Percentiles rank a stretch among this genome's conserved stretches.
These are phyloP conservation scores for Rhazya stricta DNA, from an alignment of 257 asterid species.

Conservation along the genomic window DNA sequence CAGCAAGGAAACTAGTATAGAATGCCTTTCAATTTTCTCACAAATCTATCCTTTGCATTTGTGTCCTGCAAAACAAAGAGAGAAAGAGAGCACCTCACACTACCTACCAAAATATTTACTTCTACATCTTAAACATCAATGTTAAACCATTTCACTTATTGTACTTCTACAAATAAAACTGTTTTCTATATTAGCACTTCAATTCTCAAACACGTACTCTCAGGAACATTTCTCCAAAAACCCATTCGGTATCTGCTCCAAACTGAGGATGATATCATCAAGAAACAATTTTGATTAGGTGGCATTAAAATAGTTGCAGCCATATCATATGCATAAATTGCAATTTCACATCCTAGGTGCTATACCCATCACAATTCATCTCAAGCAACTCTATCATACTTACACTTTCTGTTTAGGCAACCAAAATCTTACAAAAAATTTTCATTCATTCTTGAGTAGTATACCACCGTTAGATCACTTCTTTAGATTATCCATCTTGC, in stretches of 20 bases:
- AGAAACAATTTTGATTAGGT: not conserved
- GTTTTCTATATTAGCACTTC: not conserved
- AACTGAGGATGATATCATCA: not conserved
- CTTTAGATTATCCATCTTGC: not conserved
- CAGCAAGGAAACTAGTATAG: not conserved
- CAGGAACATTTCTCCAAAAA: not conserved
- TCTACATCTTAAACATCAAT: not conserved
- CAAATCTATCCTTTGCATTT: not conserved
- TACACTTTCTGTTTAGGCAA: not conserved
- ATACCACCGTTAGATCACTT: no score
- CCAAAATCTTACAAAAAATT: not conserved
- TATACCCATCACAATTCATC: not conserved
- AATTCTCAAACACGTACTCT: no score
- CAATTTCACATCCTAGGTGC: not conserved
- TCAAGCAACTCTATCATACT: not conserved
- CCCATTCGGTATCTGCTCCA: not conserved
- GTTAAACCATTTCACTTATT: not conserved
- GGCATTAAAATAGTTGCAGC: not conserved
- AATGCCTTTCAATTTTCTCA: not conserved
- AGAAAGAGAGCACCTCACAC: not conserved
- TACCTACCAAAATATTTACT: not conserved
- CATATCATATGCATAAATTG: not conserved
- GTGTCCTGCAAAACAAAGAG: slow-evolving; percentile 9
- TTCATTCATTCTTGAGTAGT: not conserved
- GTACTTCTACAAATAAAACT: not conserved